A percentile compares a stretch with the other conserved stretches of the same genome.
Evolutionary conservation across 176 grass and related monocot species (phyloP).

Genomic region (Canna indica): DNA sequence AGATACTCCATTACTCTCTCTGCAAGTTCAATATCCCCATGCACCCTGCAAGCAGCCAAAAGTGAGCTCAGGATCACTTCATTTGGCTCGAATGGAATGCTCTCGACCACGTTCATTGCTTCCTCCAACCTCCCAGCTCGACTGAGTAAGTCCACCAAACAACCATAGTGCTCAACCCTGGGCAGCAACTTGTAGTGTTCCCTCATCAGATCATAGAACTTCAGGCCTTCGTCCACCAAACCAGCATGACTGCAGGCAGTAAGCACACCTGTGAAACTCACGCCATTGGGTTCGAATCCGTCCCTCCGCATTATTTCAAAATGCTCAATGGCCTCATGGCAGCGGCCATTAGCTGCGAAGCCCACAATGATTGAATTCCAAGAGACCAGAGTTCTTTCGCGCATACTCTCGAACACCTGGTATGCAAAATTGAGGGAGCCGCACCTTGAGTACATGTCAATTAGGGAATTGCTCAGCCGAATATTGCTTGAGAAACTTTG

Average conservation of each 20-base stretch:
- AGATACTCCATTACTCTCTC: conserved; percentile 54
- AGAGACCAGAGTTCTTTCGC: conserved; percentile 41
- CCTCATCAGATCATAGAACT: conserved; percentile 39
- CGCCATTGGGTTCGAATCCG: conserved; percentile 39
- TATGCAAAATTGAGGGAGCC: conserved; percentile 37
- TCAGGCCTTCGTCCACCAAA: conserved; percentile 31
- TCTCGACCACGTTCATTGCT: conserved; percentile 28
- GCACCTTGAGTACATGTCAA: conserved; percentile 67
- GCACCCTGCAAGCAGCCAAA: conserved; percentile 44
- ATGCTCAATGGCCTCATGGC: conserved; percentile 30
- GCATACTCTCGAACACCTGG: conserved; percentile 42
- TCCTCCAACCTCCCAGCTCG: conserved; percentile 41
- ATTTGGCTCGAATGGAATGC: conserved; percentile 50
- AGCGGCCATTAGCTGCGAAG: conserved; percentile 34
- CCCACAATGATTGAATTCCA: conserved; percentile 58
- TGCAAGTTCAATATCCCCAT: conserved; percentile 34
- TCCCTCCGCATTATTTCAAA: conserved; percentile 48
- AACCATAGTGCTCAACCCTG: conserved; percentile 61
- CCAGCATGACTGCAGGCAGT: conserved; percentile 57
- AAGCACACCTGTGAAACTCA: conserved; percentile 55
- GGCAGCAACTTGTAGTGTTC: conserved; percentile 20
- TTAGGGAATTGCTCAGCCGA: conserved; percentile 41
- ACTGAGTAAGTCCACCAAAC: conserved; percentile 67
- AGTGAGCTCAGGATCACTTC: conserved; percentile 67
- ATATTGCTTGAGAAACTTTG: conserved; percentile 25